A percentile compares a stretch with the other conserved stretches of the same genome.
Conservation (phyloP, 2,329 filamentous ascomycete genomes). For the Aspergillus luchuensis region DNA sequence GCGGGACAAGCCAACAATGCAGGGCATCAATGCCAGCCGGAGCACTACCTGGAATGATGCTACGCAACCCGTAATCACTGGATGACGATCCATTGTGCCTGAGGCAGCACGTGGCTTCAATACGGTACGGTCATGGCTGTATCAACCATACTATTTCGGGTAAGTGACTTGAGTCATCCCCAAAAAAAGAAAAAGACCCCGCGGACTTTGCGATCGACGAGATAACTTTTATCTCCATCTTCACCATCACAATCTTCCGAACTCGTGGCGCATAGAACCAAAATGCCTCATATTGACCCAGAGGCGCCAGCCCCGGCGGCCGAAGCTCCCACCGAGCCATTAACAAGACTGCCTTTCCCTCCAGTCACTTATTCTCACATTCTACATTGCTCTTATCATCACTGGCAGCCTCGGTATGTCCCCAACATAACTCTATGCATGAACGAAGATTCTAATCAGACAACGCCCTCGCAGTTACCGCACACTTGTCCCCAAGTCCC, state of each 20-base stretch:
- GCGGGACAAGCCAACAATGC: constrained; percentile 12
- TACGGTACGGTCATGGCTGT: constrained; percentile 6
- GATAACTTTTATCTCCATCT: neutral
- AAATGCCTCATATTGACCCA: constrained; percentile 35
- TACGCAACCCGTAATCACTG: constrained; percentile 9
- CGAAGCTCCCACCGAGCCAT: constrained; percentile 20
- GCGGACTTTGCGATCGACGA: constrained; percentile 6
- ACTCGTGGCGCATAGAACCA: constrained; percentile 4
- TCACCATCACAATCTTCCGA: neutral
- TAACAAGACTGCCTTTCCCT: constrained; percentile 66
- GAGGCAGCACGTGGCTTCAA: constrained; percentile 21
- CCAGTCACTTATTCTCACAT: constrained; percentile 85
- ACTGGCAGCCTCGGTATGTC: constrained; percentile 76
- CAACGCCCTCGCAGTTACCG: constrained; percentile 62
- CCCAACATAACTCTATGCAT: constrained; percentile 5
- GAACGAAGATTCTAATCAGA: constrained; percentile 11
- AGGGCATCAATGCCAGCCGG: constrained; percentile 1
- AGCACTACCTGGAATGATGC: constrained; percentile 2
- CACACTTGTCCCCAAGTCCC: constrained; percentile 78
- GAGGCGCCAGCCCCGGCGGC: constrained; percentile 14
- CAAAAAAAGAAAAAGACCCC: constrained; percentile 15
- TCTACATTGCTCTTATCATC: constrained; percentile 89
- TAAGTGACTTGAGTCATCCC: constrained; percentile 17
- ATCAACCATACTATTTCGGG: constrained; percentile 14
- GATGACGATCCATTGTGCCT: constrained; percentile 19